These are phyloP conservation scores for Colletotrichum siamense DNA, from an alignment of 2,329 filamentous ascomycete genomes.

Conservation along the genomic window DNA sequence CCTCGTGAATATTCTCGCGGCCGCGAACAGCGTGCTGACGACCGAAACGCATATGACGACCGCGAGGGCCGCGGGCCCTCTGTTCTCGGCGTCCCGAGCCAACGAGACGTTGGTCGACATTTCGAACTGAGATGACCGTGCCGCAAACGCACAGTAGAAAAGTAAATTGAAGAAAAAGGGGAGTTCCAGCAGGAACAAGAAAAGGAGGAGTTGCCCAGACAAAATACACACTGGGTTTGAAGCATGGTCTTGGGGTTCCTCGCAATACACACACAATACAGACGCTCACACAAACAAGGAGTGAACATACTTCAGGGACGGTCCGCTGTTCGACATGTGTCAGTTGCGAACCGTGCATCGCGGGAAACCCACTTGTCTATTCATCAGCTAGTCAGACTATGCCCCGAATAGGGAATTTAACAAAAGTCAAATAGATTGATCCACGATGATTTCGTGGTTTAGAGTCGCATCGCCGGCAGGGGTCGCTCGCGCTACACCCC, in stretches of 20 bases:
- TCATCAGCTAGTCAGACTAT: neutral
- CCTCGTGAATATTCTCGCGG: conserved; percentile 34
- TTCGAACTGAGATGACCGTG: neutral
- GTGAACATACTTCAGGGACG: neutral
- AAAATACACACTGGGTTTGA: neutral
- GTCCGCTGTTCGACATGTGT: neutral
- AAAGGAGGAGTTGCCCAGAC: neutral
- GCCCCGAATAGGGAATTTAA: neutral
- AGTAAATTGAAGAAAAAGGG: neutral
- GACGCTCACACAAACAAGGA: neutral
- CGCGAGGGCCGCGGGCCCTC: conserved; percentile 36
- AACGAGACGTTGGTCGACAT: neutral
- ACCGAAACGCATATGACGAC: conserved; percentile 33
- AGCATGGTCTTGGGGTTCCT: neutral
- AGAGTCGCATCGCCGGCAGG: neutral
- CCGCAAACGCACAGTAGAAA: neutral
- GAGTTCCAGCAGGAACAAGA: neutral
- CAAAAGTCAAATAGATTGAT: neutral
- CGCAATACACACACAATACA: neutral
- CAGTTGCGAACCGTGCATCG: neutral
- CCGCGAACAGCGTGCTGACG: conserved; percentile 32
- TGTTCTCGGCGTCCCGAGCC: conserved; percentile 15
- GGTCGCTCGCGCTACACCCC: neutral
- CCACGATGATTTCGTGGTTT: neutral
- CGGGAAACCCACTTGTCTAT: neutral